phyloP scores from a whole-genome alignment of 208 protist species.

The Wallacemonas collosoma region DNA sequence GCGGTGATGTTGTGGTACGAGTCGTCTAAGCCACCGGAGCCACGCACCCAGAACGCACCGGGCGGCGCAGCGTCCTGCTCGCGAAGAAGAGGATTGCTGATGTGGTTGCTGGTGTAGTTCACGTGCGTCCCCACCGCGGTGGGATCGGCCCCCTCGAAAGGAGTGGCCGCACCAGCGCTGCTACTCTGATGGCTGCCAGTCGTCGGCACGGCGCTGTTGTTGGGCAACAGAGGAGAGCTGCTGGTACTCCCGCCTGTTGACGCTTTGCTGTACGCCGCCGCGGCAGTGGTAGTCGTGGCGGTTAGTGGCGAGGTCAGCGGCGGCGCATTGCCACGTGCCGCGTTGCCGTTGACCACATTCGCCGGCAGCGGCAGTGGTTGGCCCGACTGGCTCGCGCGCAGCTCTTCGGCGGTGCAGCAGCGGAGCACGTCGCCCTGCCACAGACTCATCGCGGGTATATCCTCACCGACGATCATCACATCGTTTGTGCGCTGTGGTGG shows the following conservation, averaged over 20 bases:
- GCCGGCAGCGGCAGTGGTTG: constrained; percentile 29
- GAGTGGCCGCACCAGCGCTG: neutral
- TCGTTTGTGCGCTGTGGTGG: constrained; percentile 45
- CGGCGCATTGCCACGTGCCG: neutral
- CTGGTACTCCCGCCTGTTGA: too few species aligned
- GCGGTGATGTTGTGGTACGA: constrained; percentile 35
- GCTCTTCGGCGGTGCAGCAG: constrained; percentile 61
- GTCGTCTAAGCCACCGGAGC: constrained; percentile 47
- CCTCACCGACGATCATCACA: constrained; percentile 60
- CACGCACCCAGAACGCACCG: constrained; percentile 68
- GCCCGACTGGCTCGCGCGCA: constrained; percentile 17
- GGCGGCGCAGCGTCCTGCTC: constrained; percentile 31
- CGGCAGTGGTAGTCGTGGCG: too few species aligned
- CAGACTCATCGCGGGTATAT: constrained; percentile 50
- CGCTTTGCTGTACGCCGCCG: too few species aligned
- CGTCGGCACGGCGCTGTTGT: too few species aligned
- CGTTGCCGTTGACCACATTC: constrained; percentile 5
- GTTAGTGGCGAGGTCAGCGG: too few species aligned
- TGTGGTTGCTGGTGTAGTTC: constrained; percentile 43
- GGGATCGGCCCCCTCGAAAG: neutral
- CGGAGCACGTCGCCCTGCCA: constrained; percentile 80
- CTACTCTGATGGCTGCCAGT: too few species aligned
- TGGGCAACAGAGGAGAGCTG: too few species aligned
- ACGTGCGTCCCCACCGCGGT: neutral
- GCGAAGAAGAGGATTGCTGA: constrained; percentile 39